Conservation (phyloP, 2,329 filamentous ascomycete genomes). For the Phaeosphaeriaceae sp. region DNA sequence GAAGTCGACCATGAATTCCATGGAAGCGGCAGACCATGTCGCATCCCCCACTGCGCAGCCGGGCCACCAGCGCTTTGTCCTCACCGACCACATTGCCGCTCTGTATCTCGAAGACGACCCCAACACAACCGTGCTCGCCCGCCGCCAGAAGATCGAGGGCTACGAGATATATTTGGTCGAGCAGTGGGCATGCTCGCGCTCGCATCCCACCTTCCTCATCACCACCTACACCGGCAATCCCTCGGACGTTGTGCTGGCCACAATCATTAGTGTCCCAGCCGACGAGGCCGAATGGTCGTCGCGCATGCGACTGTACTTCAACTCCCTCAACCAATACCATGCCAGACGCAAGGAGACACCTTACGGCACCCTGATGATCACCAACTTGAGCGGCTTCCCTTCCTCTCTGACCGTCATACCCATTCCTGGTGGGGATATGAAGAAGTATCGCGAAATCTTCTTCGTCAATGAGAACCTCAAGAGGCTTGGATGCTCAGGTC, state of each 20-base stretch:
- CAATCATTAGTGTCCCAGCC: conserved; percentile 80
- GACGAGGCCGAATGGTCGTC: conserved; percentile 83
- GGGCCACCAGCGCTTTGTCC: conserved; percentile 64
- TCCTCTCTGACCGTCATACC: conserved; percentile 91
- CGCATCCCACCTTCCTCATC: conserved; percentile 89
- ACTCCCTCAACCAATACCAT: conserved; percentile 83
- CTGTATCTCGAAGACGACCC: conserved; percentile 83
- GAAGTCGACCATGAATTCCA: conserved; percentile 17
- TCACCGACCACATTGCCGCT: conserved; percentile 71
- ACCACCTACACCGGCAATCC: conserved; percentile 91
- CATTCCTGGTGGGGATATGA: conserved; percentile 85
- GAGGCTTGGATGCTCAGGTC: conserved; percentile 86
- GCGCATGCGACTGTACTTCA: conserved; percentile 82
- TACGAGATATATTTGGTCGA: conserved; percentile 96
- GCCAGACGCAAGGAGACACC: conserved; percentile 82
- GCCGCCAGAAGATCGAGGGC: conserved; percentile 72
- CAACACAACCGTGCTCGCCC: conserved; percentile 75
- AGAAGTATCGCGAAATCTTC: conserved; percentile 80
- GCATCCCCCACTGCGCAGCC: conserved; percentile 34
- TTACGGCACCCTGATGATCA: conserved; percentile 88
- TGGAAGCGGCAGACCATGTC: conserved; percentile 15
- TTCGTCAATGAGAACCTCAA: conserved; percentile 96
- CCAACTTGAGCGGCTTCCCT: conserved; percentile 90
- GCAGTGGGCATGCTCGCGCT: conserved; percentile 94
- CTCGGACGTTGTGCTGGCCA: conserved; percentile 77